Percentiles rank a stretch among this genome's conserved stretches.
Conservation (phyloP, 2,329 filamentous ascomycete species). For the Domatiomyces catenatus region DNA sequence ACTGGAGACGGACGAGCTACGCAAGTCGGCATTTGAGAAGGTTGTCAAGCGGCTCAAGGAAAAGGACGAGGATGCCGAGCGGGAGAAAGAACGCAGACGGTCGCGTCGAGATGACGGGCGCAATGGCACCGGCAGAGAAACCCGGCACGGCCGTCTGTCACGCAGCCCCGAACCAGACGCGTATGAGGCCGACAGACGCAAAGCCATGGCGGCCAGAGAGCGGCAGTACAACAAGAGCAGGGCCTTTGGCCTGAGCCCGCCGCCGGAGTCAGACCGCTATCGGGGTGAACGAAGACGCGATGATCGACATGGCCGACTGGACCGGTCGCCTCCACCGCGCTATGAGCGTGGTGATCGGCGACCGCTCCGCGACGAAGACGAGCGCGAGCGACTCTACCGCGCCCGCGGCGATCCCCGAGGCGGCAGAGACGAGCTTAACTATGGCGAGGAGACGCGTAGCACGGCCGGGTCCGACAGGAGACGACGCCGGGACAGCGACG, state of each 20-base stretch:
- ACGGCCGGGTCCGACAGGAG: constrained; percentile 48
- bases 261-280: constrained; percentile 25
- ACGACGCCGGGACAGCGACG: constrained; percentile 65
- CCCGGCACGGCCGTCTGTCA: constrained; percentile 43
- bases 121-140: constrained; percentile 21
- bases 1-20: constrained; percentile 66
- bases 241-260: constrained; percentile 39
- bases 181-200: constrained; percentile 88
- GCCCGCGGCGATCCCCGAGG: constrained; percentile 65
- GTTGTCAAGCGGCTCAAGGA: constrained; percentile 80
- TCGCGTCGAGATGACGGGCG: constrained; percentile 45
- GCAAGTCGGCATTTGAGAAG: constrained; percentile 78
- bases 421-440: constrained; percentile 76
- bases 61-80: constrained; percentile 68
- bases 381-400: constrained; percentile 75
- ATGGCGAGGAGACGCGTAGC: constrained; percentile 54
- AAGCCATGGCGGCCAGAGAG: constrained; percentile 85
- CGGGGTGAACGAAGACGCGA: constrained; percentile 29
- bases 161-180: constrained; percentile 84
- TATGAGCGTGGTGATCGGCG: constrained; percentile 69
- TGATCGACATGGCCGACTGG: constrained; percentile 20
- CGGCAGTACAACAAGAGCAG: constrained; percentile 80
- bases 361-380: constrained; percentile 57
- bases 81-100: constrained; percentile 38
- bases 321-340: constrained; percentile 22